Evolutionary conservation across 208 protist genomes (phyloP).

Genomic region (Trypanosoma cruzi): DNA sequence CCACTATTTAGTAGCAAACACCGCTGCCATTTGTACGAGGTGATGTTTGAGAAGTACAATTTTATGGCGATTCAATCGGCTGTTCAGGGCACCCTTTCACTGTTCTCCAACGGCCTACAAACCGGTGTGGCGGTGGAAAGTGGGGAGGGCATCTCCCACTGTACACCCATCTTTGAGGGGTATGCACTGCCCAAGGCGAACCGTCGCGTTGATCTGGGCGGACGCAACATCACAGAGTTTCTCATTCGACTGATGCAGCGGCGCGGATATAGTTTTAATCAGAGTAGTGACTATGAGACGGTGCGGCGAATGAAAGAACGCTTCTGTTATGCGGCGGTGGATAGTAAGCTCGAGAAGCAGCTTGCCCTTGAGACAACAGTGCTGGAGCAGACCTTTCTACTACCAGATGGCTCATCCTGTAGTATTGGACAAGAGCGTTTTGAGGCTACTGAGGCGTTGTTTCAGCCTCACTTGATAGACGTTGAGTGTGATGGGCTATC

Average conservation of each 20-base stretch:
- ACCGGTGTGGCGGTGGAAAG: conserved; percentile 98
- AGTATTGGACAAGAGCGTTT: conserved; percentile 93
- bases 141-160: conserved; percentile 98
- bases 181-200: conserved; percentile 73
- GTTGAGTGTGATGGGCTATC: conserved; percentile 90
- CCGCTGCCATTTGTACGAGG: conserved; percentile 87
- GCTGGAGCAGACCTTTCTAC: conserved; percentile 50
- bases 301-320: conserved; percentile 96
- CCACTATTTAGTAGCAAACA: conserved; percentile 95
- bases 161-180: conserved; percentile 98
- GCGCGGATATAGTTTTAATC: conserved; percentile 92
- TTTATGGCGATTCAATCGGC: conserved; percentile 93
- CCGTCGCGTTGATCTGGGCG: conserved; percentile 94
- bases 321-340: conserved; percentile 87
- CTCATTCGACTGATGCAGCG: conserved; percentile 93
- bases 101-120: conserved; percentile 96
- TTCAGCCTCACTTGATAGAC: conserved; percentile 95
- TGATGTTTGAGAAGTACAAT: conserved; percentile 97
- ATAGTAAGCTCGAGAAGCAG: conserved; percentile 91
- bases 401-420: conserved; percentile 95
- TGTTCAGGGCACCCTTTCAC: conserved; percentile 92
- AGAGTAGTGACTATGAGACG: conserved; percentile 95
- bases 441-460: conserved; percentile 95
- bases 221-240: conserved; percentile 96
- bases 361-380: conserved; percentile 82